Percentiles rank a stretch among this genome's conserved stretches.
These are phyloP conservation scores for Syncephalastrum racemosum DNA, from an alignment of 371 early-diverging fungal genomes.

Conservation along the genomic window DNA sequence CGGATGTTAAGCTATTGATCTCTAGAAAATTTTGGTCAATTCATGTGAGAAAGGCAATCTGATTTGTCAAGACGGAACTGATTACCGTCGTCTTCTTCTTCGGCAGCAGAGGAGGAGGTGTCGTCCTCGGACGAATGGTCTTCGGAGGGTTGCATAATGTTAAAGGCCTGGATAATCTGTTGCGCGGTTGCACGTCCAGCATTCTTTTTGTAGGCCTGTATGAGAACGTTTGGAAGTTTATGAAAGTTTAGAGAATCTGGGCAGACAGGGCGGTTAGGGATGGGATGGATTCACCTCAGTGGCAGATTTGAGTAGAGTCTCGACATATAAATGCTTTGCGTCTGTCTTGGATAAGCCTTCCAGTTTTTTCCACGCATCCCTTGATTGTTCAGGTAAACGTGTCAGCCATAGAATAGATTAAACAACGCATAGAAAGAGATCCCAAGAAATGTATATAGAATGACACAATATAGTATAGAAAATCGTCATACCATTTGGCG, in stretches of 20 bases:
- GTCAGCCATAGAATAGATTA: background rate
- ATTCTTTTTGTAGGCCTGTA: constrained; percentile 17
- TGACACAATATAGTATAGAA: background rate
- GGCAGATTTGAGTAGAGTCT: constrained; percentile 24
- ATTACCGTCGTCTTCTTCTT: constrained; percentile 25
- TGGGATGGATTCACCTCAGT: constrained; percentile 21
- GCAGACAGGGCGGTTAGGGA: background rate
- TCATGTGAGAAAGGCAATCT: too few species aligned
- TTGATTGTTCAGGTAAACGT: background rate
- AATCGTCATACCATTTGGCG: constrained; percentile 42
- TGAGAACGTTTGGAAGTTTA: too few species aligned
- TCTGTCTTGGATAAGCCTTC: constrained; percentile 20
- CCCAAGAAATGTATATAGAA: background rate
- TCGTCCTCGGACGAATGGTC: constrained; percentile 21
- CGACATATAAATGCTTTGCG: constrained; percentile 30
- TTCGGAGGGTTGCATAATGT: constrained; percentile 33
- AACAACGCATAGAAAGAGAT: too few species aligned
- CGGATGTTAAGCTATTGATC: constrained; percentile 11
- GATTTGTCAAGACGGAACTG: too few species aligned
- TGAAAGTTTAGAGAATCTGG: background rate
- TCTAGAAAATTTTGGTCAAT: too few species aligned
- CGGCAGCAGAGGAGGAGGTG: constrained; percentile 10
- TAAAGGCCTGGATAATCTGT: constrained; percentile 41
- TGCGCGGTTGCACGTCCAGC: constrained; percentile 19
- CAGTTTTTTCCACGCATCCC: constrained; percentile 34